phyloP scores from a whole-genome alignment of 2,329 filamentous ascomycete species.

The Dothistroma pini region DNA sequence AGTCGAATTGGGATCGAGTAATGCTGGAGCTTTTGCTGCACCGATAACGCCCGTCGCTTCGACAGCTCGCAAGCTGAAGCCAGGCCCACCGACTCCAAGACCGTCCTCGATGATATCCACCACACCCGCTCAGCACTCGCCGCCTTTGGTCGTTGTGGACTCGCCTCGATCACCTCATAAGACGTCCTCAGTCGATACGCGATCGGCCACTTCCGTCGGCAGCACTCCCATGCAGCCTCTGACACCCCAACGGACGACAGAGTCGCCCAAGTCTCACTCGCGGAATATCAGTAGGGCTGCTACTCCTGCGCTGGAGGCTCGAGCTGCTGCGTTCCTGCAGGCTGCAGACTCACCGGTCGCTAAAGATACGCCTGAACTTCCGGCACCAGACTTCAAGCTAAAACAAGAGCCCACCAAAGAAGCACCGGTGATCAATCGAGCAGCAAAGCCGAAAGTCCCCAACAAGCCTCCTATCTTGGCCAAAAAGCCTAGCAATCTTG shows the following conservation, averaged over 20 bases:
- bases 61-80: constrained; percentile 28
- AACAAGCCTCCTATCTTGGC: constrained; percentile 28
- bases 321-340: constrained; percentile 36
- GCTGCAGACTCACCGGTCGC: constrained; percentile 19
- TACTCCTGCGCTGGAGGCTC: constrained; percentile 42
- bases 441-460: constrained; percentile 69
- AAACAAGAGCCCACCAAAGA: constrained; percentile 37
- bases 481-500: constrained; percentile 25
- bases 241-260: constrained; percentile 24
- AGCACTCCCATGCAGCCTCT: constrained; percentile 18
- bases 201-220: constrained; percentile 9
- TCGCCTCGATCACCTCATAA: constrained; percentile 63
- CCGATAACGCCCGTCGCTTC: constrained; percentile 5
- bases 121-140: constrained; percentile 46
- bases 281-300: constrained; percentile 39
- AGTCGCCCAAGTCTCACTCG: constrained; percentile 32
- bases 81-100: constrained; percentile 38
- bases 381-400: background rate
- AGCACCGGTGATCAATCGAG: constrained; percentile 75
- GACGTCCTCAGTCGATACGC: constrained; percentile 19
- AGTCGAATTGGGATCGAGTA: constrained; percentile 10
- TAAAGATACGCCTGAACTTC: constrained; percentile 3
- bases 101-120: constrained; percentile 50
- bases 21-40: constrained; percentile 1
- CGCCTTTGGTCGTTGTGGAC: constrained; percentile 65